Base-by-base conservation (phyloP, 495 filamentous ascomycete genomes). In the Rhypophila decipiens region DNA sequence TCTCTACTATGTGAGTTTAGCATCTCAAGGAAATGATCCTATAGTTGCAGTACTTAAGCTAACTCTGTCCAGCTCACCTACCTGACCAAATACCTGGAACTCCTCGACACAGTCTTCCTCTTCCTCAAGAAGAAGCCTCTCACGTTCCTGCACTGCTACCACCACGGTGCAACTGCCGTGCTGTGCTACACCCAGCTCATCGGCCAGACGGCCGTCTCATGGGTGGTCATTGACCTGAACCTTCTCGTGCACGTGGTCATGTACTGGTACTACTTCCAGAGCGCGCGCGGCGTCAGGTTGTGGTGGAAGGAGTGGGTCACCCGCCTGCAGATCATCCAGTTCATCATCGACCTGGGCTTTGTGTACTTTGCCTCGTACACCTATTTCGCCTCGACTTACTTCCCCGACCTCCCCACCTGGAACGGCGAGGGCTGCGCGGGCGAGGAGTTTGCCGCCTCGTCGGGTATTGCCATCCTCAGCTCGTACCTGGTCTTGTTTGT, bases 91-190 rank as follows among this genome's bases (percentile, higher is more conserved):
- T 90, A 87, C 65, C 75, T 89, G 42, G 86, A 90, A 60, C 74
- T 90, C 29, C 59, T 89, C 52, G 86, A 90, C 62, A 90, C 86
- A 39, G 75, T 83, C 52, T 90, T 90, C 74, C 68, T 90, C 44
- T 82, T 88, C 68, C 69, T 89, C 52, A 89, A 89, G 79, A 90
- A 90, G 76, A 90, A 89, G 74, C 86, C 86, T 24, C 68, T 88
- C 63, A 86, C 86, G 61, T 90, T 90, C 78, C 81, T 90, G 39
- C 86, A 90, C 74, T 87, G 82, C 68, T 90, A 89, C 66, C 86
- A 90, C 71, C 68, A 90, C 62, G 86, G 86, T 59, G 86, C 86
- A 19, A 90, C 86, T 8, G 86, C 86, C 42, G 78, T 88, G 51
- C 84, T 90, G 56, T 90, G 86, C 82, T 90, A 86, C 71, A 88